Evolutionary conservation across 345 rosid species (phyloP).

Genomic region (Lepidium aucheri): DNA sequence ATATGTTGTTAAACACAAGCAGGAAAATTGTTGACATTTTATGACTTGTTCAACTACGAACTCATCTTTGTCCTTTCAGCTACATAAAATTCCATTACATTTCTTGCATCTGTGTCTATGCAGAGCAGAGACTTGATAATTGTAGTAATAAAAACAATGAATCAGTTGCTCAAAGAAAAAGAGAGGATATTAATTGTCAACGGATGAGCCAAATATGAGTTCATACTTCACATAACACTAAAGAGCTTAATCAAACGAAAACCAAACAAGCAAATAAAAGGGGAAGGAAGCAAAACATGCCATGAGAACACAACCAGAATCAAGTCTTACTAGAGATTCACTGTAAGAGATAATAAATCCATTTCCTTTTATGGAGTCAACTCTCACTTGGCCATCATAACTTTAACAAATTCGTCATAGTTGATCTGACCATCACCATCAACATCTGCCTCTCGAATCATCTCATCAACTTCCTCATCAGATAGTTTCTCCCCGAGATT

Average conservation of each 20-base stretch:
- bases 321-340: conserved; percentile 1
- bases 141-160: not conserved
- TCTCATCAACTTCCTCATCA: conserved; percentile 52
- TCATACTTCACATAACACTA: conserved; percentile 14
- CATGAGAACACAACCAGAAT: conserved; percentile 7
- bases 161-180: not conserved
- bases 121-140: too few relatives aligned
- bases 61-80: too few relatives aligned
- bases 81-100: too few relatives aligned
- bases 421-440: conserved; percentile 59
- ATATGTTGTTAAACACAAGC: not conserved
- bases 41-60: too few relatives aligned
- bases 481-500: conserved; percentile 51
- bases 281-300: conserved; percentile 6
- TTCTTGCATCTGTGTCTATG: too few relatives aligned
- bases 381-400: conserved; percentile 60
- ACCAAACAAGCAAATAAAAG: not conserved
- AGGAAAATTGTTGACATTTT: not conserved
- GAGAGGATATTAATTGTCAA: not conserved
- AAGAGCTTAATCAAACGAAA: not conserved
- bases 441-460: conserved; percentile 51
- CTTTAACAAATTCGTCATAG: conserved; percentile 51
- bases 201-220: conserved; percentile 9
- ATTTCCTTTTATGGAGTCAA: not conserved
- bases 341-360: not conserved